These are phyloP conservation scores for Lizonia empirigonia DNA, from an alignment of 2,329 filamentous ascomycete species.

Conservation along the genomic window DNA sequence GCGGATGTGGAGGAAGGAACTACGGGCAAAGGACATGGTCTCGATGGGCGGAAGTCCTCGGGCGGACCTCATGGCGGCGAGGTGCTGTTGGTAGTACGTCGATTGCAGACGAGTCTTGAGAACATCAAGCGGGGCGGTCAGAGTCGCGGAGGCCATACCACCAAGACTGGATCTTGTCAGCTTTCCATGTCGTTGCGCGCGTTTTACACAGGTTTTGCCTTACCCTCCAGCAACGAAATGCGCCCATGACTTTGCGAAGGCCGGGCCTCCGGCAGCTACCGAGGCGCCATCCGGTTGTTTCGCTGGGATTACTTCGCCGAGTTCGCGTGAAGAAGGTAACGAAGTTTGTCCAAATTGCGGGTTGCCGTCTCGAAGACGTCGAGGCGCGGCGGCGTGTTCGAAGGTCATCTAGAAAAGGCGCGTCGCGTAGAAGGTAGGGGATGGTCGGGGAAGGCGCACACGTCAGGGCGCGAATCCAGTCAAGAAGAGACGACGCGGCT, in stretches of 20 bases:
- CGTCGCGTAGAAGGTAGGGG: slow-evolving; percentile 9
- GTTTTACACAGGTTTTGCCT: slow-evolving; percentile 16
- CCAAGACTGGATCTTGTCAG: slow-evolving; percentile 66
- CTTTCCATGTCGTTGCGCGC: slow-evolving; percentile 29
- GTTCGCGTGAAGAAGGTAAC: slow-evolving; percentile 63
- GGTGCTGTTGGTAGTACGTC: slow-evolving; percentile 89
- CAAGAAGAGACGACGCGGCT: background rate
- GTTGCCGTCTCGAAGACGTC: slow-evolving; percentile 35
- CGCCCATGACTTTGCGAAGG: slow-evolving; percentile 78
- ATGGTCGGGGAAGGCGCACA: slow-evolving; percentile 3
- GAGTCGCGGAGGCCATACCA: slow-evolving; percentile 87
- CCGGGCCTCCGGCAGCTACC: slow-evolving; percentile 47
- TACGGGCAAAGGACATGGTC: slow-evolving; percentile 68
- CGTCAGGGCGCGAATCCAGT: background rate
- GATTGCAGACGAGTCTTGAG: slow-evolving; percentile 92
- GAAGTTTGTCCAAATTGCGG: slow-evolving; percentile 36
- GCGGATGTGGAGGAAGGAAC: slow-evolving; percentile 73
- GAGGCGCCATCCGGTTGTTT: slow-evolving; percentile 48
- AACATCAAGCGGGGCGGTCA: slow-evolving; percentile 94
- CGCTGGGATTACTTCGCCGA: slow-evolving; percentile 61
- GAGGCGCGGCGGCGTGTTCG: slow-evolving; percentile 40
- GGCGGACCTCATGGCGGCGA: slow-evolving; percentile 70
- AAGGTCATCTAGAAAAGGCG: slow-evolving; percentile 42
- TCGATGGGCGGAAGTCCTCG: slow-evolving; percentile 59
- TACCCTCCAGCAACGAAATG: slow-evolving; percentile 92